Base-by-base conservation (phyloP, 495 filamentous ascomycete genomes). In the Aspergillus sclerotioniger region DNA sequence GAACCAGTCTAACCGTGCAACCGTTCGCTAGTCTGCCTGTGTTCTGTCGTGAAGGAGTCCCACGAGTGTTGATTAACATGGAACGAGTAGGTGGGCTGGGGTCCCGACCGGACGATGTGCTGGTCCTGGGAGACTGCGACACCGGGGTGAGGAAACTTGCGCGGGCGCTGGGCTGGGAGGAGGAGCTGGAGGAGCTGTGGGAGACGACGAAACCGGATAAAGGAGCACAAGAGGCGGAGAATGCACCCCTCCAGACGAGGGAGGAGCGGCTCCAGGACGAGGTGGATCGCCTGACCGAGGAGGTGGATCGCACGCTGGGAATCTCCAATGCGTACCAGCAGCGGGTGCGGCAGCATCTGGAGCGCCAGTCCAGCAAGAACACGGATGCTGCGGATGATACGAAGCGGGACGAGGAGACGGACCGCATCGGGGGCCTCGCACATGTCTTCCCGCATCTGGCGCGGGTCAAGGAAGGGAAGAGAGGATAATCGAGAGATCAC, bases 1-100 rank as follows among this genome's bases (percentile, higher is more conserved):
- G 94, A 3, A 96, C 93, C 6, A 96, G 91, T 67, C 71, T 98
- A 56, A 81, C 78, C 8, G 94, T 98, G 19, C 88, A 92, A 54
- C 95, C 94, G 0, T 97, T 98, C 73, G 92, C 94, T 16, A 82
- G 82, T 51, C 74, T 98, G 51, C 93, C 94, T 0, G 64, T 71
- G 0, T 72, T 87, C 51, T 85, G 83, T n/a, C 59, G 63, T 8
- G 79, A 87, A 1, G 74, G 73, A 3, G 79, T 80, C 6, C 94
- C 91, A 8, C 84, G 94, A 41, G 74, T 97, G 17, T 80, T 98
- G 12, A 89, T 98, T 65, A 98, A 98, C 66, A 77, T 87, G 72
- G 88, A 97, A 71, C 75, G 73, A n/a, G 94, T 95, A 0, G 93
- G 94, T 0, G 83, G 82, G 5, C 62, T 98, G 48, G 94, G 94